A percentile compares a stretch with the other conserved stretches of the same genome.
These are phyloP conservation scores for Hura crepitans DNA, from an alignment of 441 rosid genomes.

Conservation along the genomic window DNA sequence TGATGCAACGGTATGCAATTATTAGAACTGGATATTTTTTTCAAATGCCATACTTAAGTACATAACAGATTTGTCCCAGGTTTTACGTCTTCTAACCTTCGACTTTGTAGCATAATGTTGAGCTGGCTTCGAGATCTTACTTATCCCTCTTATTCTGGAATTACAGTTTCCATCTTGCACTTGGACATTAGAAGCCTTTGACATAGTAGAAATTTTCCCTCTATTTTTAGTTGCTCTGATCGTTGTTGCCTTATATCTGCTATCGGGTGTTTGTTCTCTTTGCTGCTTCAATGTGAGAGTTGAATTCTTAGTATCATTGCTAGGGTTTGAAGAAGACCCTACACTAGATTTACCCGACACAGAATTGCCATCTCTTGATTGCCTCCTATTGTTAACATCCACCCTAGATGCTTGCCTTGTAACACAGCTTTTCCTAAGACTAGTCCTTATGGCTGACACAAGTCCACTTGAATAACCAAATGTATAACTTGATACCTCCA, in stretches of 20 bases:
- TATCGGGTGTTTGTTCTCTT: constrained; percentile 36
- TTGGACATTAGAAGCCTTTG: constrained; percentile 25
- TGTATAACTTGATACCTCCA: constrained; percentile 34
- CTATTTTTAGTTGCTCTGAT: constrained; percentile 27
- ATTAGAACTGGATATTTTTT: background rate
- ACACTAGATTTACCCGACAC: constrained; percentile 50
- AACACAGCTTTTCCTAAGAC: constrained; percentile 47
- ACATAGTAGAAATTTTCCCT: constrained; percentile 23
- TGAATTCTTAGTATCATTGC: constrained; percentile 21
- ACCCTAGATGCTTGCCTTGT: constrained; percentile 49
- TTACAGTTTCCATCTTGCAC: constrained; percentile 18
- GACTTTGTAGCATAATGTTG: constrained; percentile 29
- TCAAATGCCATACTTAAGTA: background rate
- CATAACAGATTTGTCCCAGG: background rate
- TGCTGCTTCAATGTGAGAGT: constrained; percentile 19
- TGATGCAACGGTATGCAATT: background rate
- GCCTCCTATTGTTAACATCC: constrained; percentile 24
- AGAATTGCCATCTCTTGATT: constrained; percentile 36
- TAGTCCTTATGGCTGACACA: constrained; percentile 34
- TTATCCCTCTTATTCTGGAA: constrained; percentile 19
- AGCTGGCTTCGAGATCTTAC: constrained; percentile 21
- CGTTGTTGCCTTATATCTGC: constrained; percentile 32
- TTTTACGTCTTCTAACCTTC: constrained; percentile 32
- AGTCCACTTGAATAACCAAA: constrained; percentile 36
- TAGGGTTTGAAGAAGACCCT: constrained; percentile 43